A percentile compares a stretch with the other conserved stretches of the same genome.
Conservation (phyloP, 73 alveolate genomes). For the Diophrys sp. region DNA sequence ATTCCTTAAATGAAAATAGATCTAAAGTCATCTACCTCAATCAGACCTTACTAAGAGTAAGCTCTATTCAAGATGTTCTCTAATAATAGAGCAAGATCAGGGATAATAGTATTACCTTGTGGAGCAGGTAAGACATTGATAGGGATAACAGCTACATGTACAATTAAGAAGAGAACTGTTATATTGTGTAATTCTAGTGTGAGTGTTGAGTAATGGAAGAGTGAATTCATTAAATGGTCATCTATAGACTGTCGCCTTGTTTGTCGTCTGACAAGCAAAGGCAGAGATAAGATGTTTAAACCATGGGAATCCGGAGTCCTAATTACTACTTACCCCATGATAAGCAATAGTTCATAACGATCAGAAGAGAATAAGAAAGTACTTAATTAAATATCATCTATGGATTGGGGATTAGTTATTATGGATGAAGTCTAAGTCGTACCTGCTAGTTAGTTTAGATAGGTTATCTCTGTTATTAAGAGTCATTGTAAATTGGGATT, state of each 20-base stretch:
- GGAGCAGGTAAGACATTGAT: constrained; percentile 97
- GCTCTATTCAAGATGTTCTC: constrained; percentile 87
- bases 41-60: constrained; percentile 91
- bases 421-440: constrained; percentile 97
- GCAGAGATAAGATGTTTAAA: background rate
- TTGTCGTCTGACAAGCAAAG: background rate
- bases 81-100: constrained; percentile 92
- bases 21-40: constrained; percentile 69
- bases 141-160: constrained; percentile 87
- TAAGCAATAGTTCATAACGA: constrained; percentile 65
- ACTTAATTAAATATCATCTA: constrained; percentile 40
- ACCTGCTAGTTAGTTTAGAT: constrained; percentile 93
- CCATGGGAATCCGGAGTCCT: constrained; percentile 66
- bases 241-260: constrained; percentile 21
- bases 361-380: constrained; percentile 62
- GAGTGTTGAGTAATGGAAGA: constrained; percentile 82
- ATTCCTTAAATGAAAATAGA: constrained; percentile 69
- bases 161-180: constrained; percentile 81
- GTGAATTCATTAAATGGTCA: constrained; percentile 62
- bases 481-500: constrained; percentile 97
- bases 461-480: constrained; percentile 51
- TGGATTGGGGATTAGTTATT: constrained; percentile 93
- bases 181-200: constrained; percentile 85
- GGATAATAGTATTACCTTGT: constrained; percentile 97
- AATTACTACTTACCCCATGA: constrained; percentile 91